Evolutionary conservation across 2,329 filamentous ascomycete genomes (phyloP).

Genomic region (Colletotrichum spaethianum): DNA sequence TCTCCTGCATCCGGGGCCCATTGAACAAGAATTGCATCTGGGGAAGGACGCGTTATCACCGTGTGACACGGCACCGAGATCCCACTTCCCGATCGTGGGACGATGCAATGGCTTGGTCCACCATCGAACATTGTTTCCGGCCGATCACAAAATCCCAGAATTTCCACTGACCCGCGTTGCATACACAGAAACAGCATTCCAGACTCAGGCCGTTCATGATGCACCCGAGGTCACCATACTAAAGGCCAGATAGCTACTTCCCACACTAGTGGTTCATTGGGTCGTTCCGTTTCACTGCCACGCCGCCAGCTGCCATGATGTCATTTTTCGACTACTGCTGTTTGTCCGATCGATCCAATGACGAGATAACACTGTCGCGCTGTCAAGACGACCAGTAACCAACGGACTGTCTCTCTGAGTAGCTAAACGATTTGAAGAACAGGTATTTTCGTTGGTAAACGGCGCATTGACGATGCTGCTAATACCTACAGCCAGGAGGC

Average conservation of each 20-base stretch:
- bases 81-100: background rate
- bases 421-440: background rate
- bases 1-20: too few species aligned
- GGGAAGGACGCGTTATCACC: slow-evolving; percentile 2
- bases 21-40: background rate
- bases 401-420: background rate
- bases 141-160: slow-evolving; percentile 2
- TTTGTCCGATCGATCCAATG: slow-evolving; percentile 5
- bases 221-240: background rate
- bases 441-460: slow-evolving; percentile 2
- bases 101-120: background rate
- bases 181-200: slow-evolving; percentile 19
- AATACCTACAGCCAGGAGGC: background rate
- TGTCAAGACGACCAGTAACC: slow-evolving; percentile 1
- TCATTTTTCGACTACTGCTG: slow-evolving; percentile 19
- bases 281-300: slow-evolving; percentile 13
- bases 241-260: background rate
- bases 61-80: background rate
- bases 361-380: background rate
- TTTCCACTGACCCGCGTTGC: slow-evolving; percentile 7
- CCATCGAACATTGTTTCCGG: slow-evolving; percentile 13
- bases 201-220: background rate
- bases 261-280: slow-evolving; percentile 1
- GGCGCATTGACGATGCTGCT: background rate
- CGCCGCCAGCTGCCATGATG: slow-evolving; percentile 22